Evolutionary conservation across 2,329 filamentous ascomycete species (phyloP).

Genomic region (Colletotrichum filicis): DNA sequence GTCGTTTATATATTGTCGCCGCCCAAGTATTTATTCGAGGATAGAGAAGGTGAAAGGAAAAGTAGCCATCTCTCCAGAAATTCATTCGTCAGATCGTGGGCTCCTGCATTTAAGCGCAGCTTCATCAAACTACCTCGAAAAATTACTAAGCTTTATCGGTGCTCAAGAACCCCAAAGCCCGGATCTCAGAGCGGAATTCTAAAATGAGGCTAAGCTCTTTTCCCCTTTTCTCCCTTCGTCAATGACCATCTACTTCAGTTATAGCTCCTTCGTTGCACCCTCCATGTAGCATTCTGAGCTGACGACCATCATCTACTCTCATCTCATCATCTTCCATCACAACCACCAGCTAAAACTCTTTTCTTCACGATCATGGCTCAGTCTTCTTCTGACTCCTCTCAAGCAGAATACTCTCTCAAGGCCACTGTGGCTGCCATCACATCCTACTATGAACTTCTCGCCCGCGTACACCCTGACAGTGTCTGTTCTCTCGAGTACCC

Average conservation of each 20-base stretch:
- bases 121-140: no score
- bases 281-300: neutral
- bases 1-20: no score
- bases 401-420: neutral
- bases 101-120: no score
- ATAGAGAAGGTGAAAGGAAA: no score
- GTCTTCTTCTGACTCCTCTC: neutral
- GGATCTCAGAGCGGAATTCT: neutral
- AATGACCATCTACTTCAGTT: neutral
- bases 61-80: no score
- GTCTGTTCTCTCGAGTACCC: neutral
- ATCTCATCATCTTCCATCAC: neutral
- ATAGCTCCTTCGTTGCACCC: neutral
- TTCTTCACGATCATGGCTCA: neutral
- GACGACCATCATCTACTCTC: neutral
- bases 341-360: neutral
- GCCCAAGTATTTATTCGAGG: rapidly evolving
- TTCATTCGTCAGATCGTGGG: no score
- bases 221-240: neutral
- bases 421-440: neutral
- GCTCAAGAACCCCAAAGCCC: neutral
- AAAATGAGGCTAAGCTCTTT: neutral
- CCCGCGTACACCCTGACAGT: neutral
- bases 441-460: neutral
- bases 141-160: no score